Percentiles rank a stretch among this genome's conserved stretches.
Evolutionary conservation across 2,329 filamentous ascomycete species (phyloP).

Genomic region (Pseudogymnoascus sp.): DNA sequence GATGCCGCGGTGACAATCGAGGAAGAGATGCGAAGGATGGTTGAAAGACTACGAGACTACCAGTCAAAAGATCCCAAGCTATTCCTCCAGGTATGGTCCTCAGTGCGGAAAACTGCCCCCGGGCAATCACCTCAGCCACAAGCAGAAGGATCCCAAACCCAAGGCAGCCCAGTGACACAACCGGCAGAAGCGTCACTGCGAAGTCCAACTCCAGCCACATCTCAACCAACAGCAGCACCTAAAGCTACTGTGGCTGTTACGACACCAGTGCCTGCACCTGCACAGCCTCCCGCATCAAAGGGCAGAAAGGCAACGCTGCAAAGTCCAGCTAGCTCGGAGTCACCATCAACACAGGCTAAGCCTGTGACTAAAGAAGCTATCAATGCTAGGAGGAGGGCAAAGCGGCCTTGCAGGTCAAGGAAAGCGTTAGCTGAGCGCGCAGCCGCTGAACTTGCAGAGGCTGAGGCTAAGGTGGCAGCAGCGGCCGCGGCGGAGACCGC

Average conservation of each 20-base stretch:
- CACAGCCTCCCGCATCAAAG: neutral
- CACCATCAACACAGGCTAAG: neutral
- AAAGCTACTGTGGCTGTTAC: neutral
- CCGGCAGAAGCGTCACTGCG: no score
- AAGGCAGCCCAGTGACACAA: neutral
- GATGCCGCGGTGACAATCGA: constrained; percentile 4
- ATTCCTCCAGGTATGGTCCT: constrained; percentile 46
- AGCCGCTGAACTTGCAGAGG: neutral
- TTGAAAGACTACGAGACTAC: constrained; percentile 44
- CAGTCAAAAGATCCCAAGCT: constrained; percentile 45
- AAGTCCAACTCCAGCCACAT: neutral
- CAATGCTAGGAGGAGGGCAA: neutral
- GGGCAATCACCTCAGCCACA: constrained; percentile 4
- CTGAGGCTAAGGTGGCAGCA: neutral
- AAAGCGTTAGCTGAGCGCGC: neutral
- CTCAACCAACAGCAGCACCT: neutral
- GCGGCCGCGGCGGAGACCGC: no score
- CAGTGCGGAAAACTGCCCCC: constrained; percentile 34
- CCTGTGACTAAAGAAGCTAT: neutral
- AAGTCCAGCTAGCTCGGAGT: neutral
- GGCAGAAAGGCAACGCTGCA: neutral
- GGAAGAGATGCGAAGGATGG: constrained; percentile 11
- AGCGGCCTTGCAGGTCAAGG: constrained; percentile 4
- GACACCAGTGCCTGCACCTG: neutral
- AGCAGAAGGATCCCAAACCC: neutral